phyloP scores from a whole-genome alignment of 495 filamentous ascomycete species.

The Collariella sp. region DNA sequence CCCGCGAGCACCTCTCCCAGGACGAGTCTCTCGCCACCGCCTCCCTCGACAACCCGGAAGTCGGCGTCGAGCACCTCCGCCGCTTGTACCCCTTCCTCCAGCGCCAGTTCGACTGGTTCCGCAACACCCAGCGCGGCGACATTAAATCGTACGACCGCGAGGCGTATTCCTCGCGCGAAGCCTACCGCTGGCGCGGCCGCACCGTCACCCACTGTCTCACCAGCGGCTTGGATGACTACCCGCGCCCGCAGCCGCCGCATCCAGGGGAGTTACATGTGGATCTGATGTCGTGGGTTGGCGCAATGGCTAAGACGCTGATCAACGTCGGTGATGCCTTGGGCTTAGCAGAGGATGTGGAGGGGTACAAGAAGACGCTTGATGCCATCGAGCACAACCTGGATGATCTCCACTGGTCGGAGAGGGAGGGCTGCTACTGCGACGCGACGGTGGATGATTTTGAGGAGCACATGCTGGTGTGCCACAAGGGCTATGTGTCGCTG shows the following conservation, averaged over 20 bases:
- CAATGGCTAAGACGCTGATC: conserved; percentile 76
- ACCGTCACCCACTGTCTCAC: conserved; percentile 79
- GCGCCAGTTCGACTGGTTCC: conserved; percentile 90
- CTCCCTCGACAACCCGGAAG: conserved; percentile 55
- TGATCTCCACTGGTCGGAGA: conserved; percentile 84
- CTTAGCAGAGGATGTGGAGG: conserved; percentile 62
- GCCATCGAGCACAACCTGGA: conserved; percentile 84
- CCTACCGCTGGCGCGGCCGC: conserved; percentile 92
- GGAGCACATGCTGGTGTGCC: conserved; percentile 81
- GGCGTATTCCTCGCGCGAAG: conserved; percentile 78
- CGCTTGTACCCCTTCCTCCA: conserved; percentile 86
- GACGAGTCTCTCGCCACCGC: conserved; percentile 41
- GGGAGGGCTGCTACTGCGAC: conserved; percentile 79
- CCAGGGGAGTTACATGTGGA: conserved; percentile 95
- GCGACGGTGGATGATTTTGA: conserved; percentile 94
- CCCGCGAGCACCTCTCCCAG: conserved; percentile 28
- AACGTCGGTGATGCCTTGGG: conserved; percentile 67
- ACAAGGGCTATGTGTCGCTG: conserved; percentile 91
- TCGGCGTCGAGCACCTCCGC: conserved; percentile 65
- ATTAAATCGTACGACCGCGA: conserved; percentile 84
- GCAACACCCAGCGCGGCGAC: conserved; percentile 81
- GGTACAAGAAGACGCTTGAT: conserved; percentile 61
- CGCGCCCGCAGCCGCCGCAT: conserved; percentile 89
- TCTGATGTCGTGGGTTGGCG: conserved; percentile 90
- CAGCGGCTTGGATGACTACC: conserved; percentile 93